Conservation (phyloP, 768 basidiomycete species). For the Cystofilobasidium ferigula region DNA sequence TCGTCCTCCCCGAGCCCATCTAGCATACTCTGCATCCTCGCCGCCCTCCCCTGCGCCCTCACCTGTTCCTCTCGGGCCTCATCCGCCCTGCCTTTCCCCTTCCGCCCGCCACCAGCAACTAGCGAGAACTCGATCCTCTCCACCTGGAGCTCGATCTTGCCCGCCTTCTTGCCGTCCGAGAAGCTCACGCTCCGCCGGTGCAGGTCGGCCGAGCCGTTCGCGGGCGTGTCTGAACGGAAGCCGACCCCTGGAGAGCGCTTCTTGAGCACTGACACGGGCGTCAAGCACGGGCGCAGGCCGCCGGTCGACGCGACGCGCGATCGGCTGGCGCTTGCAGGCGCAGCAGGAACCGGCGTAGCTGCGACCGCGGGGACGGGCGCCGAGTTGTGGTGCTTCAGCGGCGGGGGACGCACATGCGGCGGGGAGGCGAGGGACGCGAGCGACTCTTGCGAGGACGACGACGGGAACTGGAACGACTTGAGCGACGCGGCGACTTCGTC, state of each 20-base stretch:
- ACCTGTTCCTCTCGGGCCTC: too few relatives aligned
- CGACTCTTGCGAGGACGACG: slow-evolving; percentile 7
- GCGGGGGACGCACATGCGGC: background rate
- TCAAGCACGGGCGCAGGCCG: slow-evolving; percentile 20
- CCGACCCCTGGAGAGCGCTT: slow-evolving; percentile 21
- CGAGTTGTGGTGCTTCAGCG: slow-evolving; percentile 10
- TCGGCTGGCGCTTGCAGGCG: background rate
- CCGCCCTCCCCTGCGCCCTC: too few relatives aligned
- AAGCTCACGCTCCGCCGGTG: slow-evolving; percentile 61
- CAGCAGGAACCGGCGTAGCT: slow-evolving; percentile 15
- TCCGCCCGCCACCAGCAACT: background rate
- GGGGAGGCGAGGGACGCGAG: slow-evolving; percentile 4
- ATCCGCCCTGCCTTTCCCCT: slow-evolving; percentile 31
- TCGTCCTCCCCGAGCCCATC: slow-evolving; percentile 52
- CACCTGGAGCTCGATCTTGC: slow-evolving; percentile 63
- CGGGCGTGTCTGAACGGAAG: background rate
- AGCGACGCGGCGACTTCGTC: slow-evolving; percentile 20
- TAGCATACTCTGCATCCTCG: slow-evolving; percentile 73
- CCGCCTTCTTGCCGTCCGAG: slow-evolving; percentile 81
- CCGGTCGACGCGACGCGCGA: slow-evolving; percentile 11
- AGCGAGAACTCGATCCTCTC: slow-evolving; percentile 31
- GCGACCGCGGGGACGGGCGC: slow-evolving; percentile 10
- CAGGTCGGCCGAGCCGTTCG: slow-evolving; percentile 22
- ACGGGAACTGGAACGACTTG: slow-evolving; percentile 26
- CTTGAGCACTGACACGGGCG: slow-evolving; percentile 26